Conservation (phyloP, 306 rosid species). For the Castanea sativa region DNA sequence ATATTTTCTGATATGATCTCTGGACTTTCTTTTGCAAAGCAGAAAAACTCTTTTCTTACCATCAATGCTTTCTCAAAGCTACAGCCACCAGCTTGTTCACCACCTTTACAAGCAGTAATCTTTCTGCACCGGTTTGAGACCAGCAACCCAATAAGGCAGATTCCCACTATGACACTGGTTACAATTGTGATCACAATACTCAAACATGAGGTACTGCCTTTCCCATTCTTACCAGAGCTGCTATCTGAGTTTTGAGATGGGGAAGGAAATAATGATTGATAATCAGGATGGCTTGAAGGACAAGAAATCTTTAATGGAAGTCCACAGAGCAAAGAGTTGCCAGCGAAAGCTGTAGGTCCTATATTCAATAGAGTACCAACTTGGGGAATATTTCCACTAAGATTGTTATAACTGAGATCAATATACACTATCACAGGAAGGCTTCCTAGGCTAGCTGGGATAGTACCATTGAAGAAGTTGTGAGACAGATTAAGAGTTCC, state of each 20-base stretch:
- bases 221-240: conserved; percentile 14
- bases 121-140: conserved; percentile 42
- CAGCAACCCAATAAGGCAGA: conserved; percentile 46
- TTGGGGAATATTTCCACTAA: conserved; percentile 56
- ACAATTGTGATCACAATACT: conserved; percentile 35
- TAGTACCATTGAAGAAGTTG: conserved; percentile 42
- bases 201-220: conserved; percentile 31
- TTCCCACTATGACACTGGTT: conserved; percentile 40
- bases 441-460: conserved; percentile 49
- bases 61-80: conserved; percentile 31
- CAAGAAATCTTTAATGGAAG: conserved; percentile 53
- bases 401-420: conserved; percentile 50
- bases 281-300: conserved; percentile 28
- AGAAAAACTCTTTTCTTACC: conserved; percentile 39
- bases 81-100: conserved; percentile 11
- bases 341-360: conserved; percentile 63
- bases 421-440: conserved; percentile 50
- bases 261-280: conserved; percentile 22
- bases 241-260: conserved; percentile 29
- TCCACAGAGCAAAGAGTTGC: conserved; percentile 56
- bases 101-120: conserved; percentile 24
- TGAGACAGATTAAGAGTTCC: conserved; percentile 57
- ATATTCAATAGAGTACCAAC: conserved; percentile 45
- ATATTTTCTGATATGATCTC: conserved; percentile 37
- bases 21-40: conserved; percentile 38